Evolutionary conservation across 306 rosid species (phyloP).

Genomic region (Carpinus viminea): DNA sequence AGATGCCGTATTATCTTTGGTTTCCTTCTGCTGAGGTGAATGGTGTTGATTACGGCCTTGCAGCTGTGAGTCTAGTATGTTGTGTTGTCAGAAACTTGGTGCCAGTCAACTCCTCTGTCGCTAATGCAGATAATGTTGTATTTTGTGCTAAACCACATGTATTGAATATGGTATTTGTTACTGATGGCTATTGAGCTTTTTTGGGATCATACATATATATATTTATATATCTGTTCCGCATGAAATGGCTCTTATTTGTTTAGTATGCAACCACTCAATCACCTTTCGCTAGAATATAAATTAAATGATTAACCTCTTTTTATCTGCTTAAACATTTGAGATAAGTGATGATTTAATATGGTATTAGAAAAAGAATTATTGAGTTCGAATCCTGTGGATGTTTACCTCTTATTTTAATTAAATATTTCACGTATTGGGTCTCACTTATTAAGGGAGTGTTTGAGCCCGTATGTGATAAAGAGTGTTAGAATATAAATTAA

Average conservation of each 20-base stretch:
- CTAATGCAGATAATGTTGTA: not conserved
- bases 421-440: no score
- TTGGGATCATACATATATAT: not conserved
- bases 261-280: not conserved
- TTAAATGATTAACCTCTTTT: no score
- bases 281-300: not conserved
- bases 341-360: no score
- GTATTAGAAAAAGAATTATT: no score
- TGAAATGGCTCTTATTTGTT: not conserved
- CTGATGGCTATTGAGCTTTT: not conserved
- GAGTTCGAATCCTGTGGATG: no score
- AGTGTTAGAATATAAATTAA: no score
- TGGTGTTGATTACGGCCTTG: not conserved
- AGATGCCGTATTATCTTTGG: not conserved
- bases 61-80: not conserved
- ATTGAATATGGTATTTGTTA: not conserved
- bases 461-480: no score
- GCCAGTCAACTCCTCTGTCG: not conserved
- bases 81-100: not conserved
- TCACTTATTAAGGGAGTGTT: no score
- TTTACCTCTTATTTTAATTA: no score
- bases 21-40: not conserved
- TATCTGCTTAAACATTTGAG: no score
- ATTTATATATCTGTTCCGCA: not conserved
- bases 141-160: not conserved